Base-by-base conservation (phyloP, 257 asterid genomes). In the Capsicum rhomboideum region DNA sequence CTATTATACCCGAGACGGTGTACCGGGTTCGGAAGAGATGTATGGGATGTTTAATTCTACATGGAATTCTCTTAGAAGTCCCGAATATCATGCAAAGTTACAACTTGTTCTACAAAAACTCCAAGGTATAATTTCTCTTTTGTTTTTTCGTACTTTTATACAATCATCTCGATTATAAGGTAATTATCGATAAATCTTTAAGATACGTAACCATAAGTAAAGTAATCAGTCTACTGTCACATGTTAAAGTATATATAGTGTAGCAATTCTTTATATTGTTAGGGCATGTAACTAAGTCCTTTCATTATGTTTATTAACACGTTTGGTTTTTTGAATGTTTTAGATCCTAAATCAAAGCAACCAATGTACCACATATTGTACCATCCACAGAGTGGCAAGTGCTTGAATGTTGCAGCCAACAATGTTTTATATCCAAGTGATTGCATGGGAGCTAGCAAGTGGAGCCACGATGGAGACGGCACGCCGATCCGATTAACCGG, bases 321-420 rank as follows among this genome's bases (percentile, higher is more conserved):
- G n/a, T n/a, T n/a, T n/a, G n/a, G 37, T 34, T 34, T 34, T 34
- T 34, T 34, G 37, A 34, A 34, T 34, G 37, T 1, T 34, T 34
- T 34, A 94, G 98, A 87, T 74, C 90, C 89, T 5, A 86, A 82
- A 46, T 84, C 91, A 18, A 78, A 2, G 5, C 56, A 31, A 2
- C 85, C 88, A 42, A 87, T 72, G 12, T 83, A 87, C 28, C 83
- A 86, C 86, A 66, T 85, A 68, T 21, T 94, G 28, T 94, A 83
- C 84, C 96, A 93, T 78, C 97, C 96, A 23, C 88, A 82, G 49
- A 93, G 92, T 84, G 97, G 98, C 83, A 87, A 50, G 18, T 82
- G 63, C 56, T 50, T 72, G 58, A 49, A 21, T 72, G 37, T 23
- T 72, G 37, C 80, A 44, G 2, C 21, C 56, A 31, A 84, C 0